Conservation (phyloP, 1,284 basidiomycete genomes). For the Filobasidium uniguttulatum region DNA sequence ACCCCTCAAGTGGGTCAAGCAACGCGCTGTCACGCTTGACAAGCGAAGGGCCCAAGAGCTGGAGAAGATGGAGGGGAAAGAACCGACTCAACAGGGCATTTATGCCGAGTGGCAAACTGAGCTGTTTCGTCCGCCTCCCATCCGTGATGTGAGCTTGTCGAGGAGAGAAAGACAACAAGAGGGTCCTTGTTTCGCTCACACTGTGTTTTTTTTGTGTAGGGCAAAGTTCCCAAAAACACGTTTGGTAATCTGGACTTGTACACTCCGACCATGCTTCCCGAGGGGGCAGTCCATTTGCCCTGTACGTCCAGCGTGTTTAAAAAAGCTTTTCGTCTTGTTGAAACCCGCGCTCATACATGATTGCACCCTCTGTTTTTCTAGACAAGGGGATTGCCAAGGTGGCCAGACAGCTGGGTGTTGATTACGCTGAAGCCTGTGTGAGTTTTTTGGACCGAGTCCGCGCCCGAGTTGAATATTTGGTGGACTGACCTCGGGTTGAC, state of each 20-base stretch:
- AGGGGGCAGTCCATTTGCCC: constrained; percentile 72
- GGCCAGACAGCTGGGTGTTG: constrained; percentile 70
- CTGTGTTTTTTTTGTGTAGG: no score
- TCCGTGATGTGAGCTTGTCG: constrained; percentile 53
- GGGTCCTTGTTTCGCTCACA: neutral
- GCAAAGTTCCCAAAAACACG: constrained; percentile 81
- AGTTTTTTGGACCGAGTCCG: constrained; percentile 39
- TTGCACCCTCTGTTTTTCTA: constrained; percentile 26
- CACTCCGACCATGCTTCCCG: constrained; percentile 84
- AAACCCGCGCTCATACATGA: constrained; percentile 1
- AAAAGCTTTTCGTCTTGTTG: constrained; percentile 1
- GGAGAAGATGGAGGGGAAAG: constrained; percentile 43
- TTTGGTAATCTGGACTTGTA: constrained; percentile 98
- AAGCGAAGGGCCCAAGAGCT: constrained; percentile 73
- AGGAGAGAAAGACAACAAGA: neutral
- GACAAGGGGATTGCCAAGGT: constrained; percentile 80
- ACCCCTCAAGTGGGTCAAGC: constrained; percentile 80
- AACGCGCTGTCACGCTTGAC: constrained; percentile 68
- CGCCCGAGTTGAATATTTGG: neutral
- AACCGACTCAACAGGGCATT: constrained; percentile 68
- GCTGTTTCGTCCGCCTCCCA: constrained; percentile 60
- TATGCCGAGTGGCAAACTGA: constrained; percentile 81
- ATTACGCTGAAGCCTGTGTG: constrained; percentile 79
- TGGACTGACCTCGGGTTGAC: neutral
- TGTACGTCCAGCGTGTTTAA: constrained; percentile 60